Evolutionary conservation across 768 basidiomycete species (phyloP).

Genomic region (Hericium alpestre): DNA sequence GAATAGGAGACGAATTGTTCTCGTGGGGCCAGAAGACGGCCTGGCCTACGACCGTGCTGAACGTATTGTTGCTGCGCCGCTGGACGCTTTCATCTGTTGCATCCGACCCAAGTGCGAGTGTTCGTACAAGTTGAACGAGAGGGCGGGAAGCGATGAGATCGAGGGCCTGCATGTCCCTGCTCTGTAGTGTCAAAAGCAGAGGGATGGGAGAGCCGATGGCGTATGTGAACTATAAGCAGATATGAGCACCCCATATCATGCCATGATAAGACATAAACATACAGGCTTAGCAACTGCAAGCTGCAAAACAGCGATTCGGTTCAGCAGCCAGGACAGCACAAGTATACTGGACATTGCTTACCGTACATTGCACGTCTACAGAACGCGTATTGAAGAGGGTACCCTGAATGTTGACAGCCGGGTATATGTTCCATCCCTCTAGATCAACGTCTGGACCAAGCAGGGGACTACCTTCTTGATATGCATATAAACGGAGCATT

Average conservation of each 20-base stretch:
- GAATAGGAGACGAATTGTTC: not conserved
- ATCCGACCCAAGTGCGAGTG: conserved; percentile 32
- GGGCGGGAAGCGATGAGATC: conserved; percentile 37
- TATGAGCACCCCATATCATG: not conserved
- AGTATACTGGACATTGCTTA: conserved; percentile 13
- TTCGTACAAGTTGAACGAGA: conserved; percentile 33
- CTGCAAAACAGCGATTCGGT: conserved; percentile 17
- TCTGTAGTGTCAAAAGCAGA: conserved; percentile 34
- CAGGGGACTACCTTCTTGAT: conserved; percentile 21
- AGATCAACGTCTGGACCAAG: conserved; percentile 30
- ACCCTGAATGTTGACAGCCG: conserved; percentile 23
- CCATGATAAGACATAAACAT: conserved; percentile 8
- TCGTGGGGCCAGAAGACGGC: conserved; percentile 37
- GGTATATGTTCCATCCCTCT: conserved; percentile 28
- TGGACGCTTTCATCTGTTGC: conserved; percentile 11
- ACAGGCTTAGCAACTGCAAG: conserved; percentile 41
- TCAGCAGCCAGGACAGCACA: too few species aligned
- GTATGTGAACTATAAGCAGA: conserved; percentile 31
- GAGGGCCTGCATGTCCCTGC: conserved; percentile 36
- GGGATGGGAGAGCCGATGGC: conserved; percentile 43
- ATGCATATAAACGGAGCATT: conserved; percentile 25
- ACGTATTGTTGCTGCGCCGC: conserved; percentile 36
- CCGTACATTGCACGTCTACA: conserved; percentile 22
- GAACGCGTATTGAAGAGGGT: conserved; percentile 24
- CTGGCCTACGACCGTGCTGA: conserved; percentile 29